phyloP scores from a whole-genome alignment of 1,284 basidiomycete genomes.

The Fomes fomentarius region DNA sequence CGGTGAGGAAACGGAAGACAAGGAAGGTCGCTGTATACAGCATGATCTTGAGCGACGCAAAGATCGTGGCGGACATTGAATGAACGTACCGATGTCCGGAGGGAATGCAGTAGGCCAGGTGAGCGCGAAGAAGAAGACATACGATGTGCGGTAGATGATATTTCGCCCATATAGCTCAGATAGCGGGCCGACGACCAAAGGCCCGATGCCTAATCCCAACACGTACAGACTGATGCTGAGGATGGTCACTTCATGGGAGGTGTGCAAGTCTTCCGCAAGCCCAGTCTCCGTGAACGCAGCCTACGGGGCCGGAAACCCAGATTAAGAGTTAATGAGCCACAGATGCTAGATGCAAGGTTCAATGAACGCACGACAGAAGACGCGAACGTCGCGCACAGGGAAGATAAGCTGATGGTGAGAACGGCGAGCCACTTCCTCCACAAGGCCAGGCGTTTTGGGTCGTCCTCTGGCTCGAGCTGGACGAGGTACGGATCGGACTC shows the following conservation, averaged over 20 bases:
- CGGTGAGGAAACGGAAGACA: slow-evolving; percentile 73
- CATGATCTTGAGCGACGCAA: neutral
- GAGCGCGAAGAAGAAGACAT: slow-evolving; percentile 44
- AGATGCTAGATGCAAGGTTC: no score
- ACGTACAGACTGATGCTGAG: slow-evolving; percentile 77
- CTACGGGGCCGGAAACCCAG: slow-evolving; percentile 35
- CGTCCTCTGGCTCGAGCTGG: slow-evolving; percentile 48
- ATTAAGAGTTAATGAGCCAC: no score
- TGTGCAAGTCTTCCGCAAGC: slow-evolving; percentile 59
- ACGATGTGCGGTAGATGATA: slow-evolving; percentile 43
- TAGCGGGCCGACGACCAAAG: slow-evolving; percentile 53
- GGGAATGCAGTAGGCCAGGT: slow-evolving; percentile 59
- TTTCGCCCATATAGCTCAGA: slow-evolving; percentile 56
- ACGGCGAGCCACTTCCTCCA: slow-evolving; percentile 63
- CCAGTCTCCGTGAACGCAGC: slow-evolving; percentile 70
- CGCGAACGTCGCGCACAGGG: slow-evolving; percentile 70
- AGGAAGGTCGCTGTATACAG: slow-evolving; percentile 51
- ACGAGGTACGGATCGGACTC: slow-evolving; percentile 31
- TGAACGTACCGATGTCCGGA: slow-evolving; percentile 43
- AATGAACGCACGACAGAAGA: slow-evolving; percentile 62
- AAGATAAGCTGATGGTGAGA: slow-evolving; percentile 52
- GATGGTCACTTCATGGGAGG: slow-evolving; percentile 67
- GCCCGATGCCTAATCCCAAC: slow-evolving; percentile 54
- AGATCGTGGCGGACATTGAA: neutral
- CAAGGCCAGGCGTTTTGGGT: slow-evolving; percentile 52